Evolutionary conservation across 2,329 filamentous ascomycete species (phyloP).

Genomic region (Moelleriella libera): DNA sequence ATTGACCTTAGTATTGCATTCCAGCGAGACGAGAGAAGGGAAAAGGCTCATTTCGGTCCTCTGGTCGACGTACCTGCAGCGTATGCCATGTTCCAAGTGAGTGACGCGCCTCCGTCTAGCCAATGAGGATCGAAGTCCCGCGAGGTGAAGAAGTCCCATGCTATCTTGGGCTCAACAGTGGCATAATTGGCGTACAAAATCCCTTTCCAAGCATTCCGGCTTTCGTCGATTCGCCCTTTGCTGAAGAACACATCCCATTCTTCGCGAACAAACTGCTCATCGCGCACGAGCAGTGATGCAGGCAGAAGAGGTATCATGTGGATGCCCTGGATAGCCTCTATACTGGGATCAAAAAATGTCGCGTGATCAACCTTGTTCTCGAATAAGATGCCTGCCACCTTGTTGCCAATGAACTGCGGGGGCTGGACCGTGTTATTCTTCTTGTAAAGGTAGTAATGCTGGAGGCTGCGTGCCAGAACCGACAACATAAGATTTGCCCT

Average conservation of each 20-base stretch:
- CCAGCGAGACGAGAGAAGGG: too few relatives aligned
- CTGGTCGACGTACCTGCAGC: conserved; percentile 45
- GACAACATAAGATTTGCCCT: conserved; percentile 73
- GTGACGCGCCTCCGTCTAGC: conserved; percentile 70
- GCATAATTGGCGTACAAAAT: conserved; percentile 74
- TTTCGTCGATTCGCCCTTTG: conserved; percentile 46
- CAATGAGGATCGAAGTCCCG: conserved; percentile 50
- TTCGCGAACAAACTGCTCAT: conserved; percentile 55
- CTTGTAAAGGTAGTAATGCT: conserved; percentile 71
- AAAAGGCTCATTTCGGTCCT: neutral
- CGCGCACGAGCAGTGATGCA: conserved; percentile 52
- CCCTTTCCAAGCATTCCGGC: conserved; percentile 71
- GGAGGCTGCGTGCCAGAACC: conserved; percentile 58
- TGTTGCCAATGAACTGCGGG: conserved; percentile 65
- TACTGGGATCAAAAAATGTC: conserved; percentile 69
- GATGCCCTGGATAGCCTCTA: conserved; percentile 63
- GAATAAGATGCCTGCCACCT: conserved; percentile 58
- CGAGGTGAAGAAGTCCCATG: conserved; percentile 63
- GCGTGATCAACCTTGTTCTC: conserved; percentile 93
- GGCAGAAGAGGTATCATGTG: conserved; percentile 72
- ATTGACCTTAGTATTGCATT: too few relatives aligned
- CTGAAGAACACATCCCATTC: conserved; percentile 76
- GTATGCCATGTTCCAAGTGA: conserved; percentile 76
- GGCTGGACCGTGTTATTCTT: conserved; percentile 58
- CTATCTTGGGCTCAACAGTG: conserved; percentile 53